A percentile compares a stretch with the other conserved stretches of the same genome.
Conservation (phyloP, 2,329 filamentous ascomycete species). For the Trichophyton simii region DNA sequence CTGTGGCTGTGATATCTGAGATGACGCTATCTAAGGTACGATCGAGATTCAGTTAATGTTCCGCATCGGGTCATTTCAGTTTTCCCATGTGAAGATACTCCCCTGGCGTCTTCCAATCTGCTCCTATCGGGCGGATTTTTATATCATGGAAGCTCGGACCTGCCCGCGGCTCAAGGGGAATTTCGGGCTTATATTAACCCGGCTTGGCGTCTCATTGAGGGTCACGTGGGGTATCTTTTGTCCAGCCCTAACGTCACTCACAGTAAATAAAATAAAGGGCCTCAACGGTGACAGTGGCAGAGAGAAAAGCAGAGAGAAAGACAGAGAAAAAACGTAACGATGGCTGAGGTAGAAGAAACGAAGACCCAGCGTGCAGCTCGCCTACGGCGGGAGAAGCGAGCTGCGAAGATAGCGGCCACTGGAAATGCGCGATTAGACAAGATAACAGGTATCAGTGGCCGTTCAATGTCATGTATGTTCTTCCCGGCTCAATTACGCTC, state of each 20-base stretch:
- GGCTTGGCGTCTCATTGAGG: background rate
- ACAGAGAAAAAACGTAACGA: background rate
- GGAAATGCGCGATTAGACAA: conserved; percentile 48
- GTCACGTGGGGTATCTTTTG: background rate
- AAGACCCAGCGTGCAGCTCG: conserved; percentile 42
- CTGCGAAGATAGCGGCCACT: conserved; percentile 48
- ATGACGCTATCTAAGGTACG: background rate
- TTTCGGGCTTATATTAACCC: background rate
- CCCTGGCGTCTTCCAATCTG: no score
- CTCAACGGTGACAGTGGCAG: no score
- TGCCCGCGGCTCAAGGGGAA: no score
- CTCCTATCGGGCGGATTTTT: no score
- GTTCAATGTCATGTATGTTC: conserved; percentile 25
- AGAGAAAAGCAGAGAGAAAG: background rate
- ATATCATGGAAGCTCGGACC: background rate
- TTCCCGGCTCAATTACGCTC: background rate
- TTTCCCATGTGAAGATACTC: no score
- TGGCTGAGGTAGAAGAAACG: conserved; percentile 27
- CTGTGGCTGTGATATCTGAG: background rate
- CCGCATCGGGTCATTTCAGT: no score
- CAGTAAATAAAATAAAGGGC: background rate
- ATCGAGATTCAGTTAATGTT: background rate
- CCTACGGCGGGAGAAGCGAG: conserved; percentile 49
- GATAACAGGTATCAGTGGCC: conserved; percentile 49
- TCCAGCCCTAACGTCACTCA: background rate